These are phyloP conservation scores for Calvatia gigantea DNA, from an alignment of 768 basidiomycete species.

Conservation along the genomic window DNA sequence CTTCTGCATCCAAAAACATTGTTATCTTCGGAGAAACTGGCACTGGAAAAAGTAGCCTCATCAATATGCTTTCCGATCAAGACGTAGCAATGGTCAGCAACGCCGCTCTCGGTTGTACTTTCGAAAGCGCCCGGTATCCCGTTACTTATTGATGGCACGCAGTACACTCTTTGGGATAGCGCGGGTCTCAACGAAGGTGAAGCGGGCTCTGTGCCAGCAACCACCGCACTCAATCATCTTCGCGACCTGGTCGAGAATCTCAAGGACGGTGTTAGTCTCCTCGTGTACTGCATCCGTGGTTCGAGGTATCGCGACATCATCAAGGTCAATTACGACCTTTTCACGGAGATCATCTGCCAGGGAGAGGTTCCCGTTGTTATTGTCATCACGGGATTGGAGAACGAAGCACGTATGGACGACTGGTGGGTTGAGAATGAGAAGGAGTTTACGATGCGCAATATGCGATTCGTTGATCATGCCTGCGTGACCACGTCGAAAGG, in stretches of 20 bases:
- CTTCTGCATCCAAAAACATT: slow-evolving; percentile 20
- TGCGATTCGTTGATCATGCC: slow-evolving; percentile 9
- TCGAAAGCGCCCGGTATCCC: slow-evolving; percentile 24
- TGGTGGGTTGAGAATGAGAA: slow-evolving; percentile 11
- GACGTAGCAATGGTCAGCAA: slow-evolving; percentile 27
- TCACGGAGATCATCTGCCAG: slow-evolving; percentile 9
- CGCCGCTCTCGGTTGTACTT: slow-evolving; percentile 31
- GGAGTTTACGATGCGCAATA: slow-evolving; percentile 2
- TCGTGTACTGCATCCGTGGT: slow-evolving; percentile 28
- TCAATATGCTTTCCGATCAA: slow-evolving; percentile 34
- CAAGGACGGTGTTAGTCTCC: slow-evolving; percentile 32
- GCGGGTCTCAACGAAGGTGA: slow-evolving; percentile 36
- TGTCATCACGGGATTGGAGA: slow-evolving; percentile 11
- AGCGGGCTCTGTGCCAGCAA: slow-evolving; percentile 17
- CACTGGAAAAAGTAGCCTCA: slow-evolving; percentile 35
- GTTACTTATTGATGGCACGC: slow-evolving; percentile 21
- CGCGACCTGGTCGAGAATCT: slow-evolving; percentile 31
- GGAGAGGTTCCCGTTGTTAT: slow-evolving; percentile 6
- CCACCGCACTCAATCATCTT: slow-evolving; percentile 20
- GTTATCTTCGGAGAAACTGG: slow-evolving; percentile 42
- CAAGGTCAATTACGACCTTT: slow-evolving; percentile 12
- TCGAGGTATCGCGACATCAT: slow-evolving; percentile 11
- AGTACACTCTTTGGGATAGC: slow-evolving; percentile 33
- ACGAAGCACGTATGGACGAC: slow-evolving; percentile 12
- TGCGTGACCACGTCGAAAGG: slow-evolving; percentile 27